Conservation (phyloP, 305 asterid genomes). For the Euphrasia arctica region DNA sequence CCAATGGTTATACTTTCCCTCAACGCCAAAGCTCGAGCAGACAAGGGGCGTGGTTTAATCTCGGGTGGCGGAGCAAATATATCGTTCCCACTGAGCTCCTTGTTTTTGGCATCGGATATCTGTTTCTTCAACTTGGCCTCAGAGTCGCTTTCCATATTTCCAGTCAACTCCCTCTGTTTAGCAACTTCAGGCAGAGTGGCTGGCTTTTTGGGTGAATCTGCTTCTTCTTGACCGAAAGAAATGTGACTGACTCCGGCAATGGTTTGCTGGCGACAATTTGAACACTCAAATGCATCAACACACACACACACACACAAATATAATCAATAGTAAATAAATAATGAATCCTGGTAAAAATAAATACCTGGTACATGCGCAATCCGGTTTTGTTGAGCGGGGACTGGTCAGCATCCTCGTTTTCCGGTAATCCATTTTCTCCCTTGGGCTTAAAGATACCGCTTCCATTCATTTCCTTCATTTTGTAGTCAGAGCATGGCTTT, state of each 20-base stretch:
- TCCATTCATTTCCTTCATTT: slow-evolving; percentile 96
- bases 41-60: slow-evolving; percentile 82
- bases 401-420: slow-evolving; percentile 54
- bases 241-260: slow-evolving; percentile 80
- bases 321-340: not conserved
- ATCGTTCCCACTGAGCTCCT: slow-evolving; percentile 87
- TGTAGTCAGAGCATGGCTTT: slow-evolving; percentile 92
- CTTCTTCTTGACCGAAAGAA: slow-evolving; percentile 83
- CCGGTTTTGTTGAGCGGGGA: slow-evolving; percentile 66
- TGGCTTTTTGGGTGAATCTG: slow-evolving; percentile 84
- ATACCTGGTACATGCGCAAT: slow-evolving; percentile 89
- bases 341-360: not conserved
- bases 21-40: slow-evolving; percentile 83
- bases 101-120: slow-evolving; percentile 79
- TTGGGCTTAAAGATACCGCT: slow-evolving; percentile 70
- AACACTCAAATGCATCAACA: slow-evolving; percentile 1
- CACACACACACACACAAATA: not conserved
- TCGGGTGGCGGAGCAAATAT: slow-evolving; percentile 99
- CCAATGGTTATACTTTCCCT: slow-evolving; percentile 94
- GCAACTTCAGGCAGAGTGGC: slow-evolving; percentile 79
- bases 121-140: slow-evolving; percentile 85
- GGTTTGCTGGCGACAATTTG: slow-evolving; percentile 51
- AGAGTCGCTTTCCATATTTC: slow-evolving; percentile 71
- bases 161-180: slow-evolving; percentile 90
- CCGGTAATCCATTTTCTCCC: slow-evolving; percentile 52